phyloP scores from a whole-genome alignment of 164 flowering plant genomes.

The Sedum album region DNA sequence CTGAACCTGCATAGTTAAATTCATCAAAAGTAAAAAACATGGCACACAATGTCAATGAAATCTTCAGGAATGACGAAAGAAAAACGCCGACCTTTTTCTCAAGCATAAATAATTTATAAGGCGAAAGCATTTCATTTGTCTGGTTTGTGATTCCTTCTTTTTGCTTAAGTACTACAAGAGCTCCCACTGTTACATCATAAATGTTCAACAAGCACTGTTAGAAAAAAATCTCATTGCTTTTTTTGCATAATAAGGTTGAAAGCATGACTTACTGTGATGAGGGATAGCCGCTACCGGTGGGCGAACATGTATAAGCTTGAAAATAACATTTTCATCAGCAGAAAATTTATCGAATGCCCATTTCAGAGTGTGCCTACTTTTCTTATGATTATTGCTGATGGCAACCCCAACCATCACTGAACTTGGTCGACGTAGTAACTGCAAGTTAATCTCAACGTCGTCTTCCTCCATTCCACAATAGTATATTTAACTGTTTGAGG shows the following conservation, averaged over 20 bases:
- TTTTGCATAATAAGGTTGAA: not conserved
- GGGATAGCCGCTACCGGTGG: conserved; percentile 39
- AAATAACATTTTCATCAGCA: conserved; percentile 36
- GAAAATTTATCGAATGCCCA: conserved; percentile 80
- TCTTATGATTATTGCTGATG: conserved; percentile 38
- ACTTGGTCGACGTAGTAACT: conserved; percentile 16
- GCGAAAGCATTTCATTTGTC: conserved; percentile 48
- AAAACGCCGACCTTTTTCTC: conserved; percentile 48
- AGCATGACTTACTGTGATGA: conserved; percentile 43
- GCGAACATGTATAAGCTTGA: conserved; percentile 67
- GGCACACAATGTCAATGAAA: not conserved
- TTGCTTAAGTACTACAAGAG: conserved; percentile 49
- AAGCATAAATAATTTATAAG: conserved; percentile 44
- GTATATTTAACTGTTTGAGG: not conserved
- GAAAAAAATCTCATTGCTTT: not conserved
- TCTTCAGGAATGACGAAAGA: not conserved
- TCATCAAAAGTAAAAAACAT: not conserved
- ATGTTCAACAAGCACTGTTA: not conserved
- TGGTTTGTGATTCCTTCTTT: conserved; percentile 53
- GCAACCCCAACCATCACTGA: conserved; percentile 46
- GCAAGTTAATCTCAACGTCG: conserved; percentile 9
- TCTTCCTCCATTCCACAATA: conserved; percentile 22
- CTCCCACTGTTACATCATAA: conserved; percentile 50
- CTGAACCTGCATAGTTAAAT: conserved; percentile 36
- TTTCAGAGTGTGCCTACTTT: conserved; percentile 41